These are phyloP conservation scores for Tylopilus sp. DNA, from an alignment of 1,284 basidiomycete genomes.

Conservation along the genomic window DNA sequence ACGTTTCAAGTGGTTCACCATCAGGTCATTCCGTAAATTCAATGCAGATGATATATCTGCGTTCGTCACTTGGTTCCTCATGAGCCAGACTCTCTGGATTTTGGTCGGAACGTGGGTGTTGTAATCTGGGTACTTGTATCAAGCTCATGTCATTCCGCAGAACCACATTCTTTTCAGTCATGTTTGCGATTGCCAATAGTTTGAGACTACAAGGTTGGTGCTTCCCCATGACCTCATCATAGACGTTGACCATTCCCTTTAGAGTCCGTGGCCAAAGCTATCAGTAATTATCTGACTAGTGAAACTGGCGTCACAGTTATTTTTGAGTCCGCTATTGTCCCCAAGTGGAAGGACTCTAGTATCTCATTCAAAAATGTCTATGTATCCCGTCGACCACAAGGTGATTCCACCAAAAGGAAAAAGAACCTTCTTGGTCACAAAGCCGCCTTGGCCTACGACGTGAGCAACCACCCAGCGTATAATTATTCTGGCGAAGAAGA, in stretches of 20 bases:
- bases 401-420: conserved; percentile 26
- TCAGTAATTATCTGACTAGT: conserved; percentile 93
- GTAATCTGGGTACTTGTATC: not conserved
- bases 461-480: conserved; percentile 79
- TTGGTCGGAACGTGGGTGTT: conserved; percentile 88
- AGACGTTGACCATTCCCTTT: conserved; percentile 9
- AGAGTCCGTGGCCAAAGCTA: conserved; percentile 91
- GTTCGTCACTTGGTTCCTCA: conserved; percentile 94
- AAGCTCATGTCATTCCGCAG: conserved; percentile 51
- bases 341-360: conserved; percentile 96
- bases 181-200: conserved; percentile 92
- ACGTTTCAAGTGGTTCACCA: conserved; percentile 98
- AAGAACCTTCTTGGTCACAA: conserved; percentile 52
- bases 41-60: conserved; percentile 99
- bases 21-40: conserved; percentile 95
- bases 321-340: conserved; percentile 98
- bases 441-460: conserved; percentile 76
- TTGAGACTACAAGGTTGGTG: conserved; percentile 86
- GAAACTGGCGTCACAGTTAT: conserved; percentile 96
- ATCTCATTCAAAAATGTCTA: conserved; percentile 99
- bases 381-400: conserved; percentile 81
- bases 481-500: conserved; percentile 70
- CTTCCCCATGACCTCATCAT: not conserved
- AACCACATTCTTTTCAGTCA: conserved; percentile 95
- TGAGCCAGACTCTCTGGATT: conserved; percentile 96